These are phyloP conservation scores for Botrytis deweyae DNA, from an alignment of 2,329 filamentous ascomycete genomes.

Conservation along the genomic window DNA sequence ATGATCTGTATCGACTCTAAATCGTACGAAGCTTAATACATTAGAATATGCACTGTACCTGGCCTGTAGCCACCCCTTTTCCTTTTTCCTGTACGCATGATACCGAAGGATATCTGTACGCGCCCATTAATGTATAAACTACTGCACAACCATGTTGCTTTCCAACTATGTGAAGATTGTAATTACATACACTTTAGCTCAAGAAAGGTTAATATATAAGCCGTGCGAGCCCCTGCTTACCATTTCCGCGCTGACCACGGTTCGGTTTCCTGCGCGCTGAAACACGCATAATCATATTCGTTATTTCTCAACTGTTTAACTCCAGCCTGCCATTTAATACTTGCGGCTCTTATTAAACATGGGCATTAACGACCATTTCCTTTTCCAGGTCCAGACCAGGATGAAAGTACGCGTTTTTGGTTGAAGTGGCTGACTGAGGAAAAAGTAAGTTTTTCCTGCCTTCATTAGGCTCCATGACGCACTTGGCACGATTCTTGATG, in stretches of 20 bases:
- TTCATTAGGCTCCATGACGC: conserved; percentile 9
- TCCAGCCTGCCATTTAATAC: neutral
- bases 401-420: neutral
- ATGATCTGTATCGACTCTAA: neutral
- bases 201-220: conserved; percentile 18
- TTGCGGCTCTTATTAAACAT: conserved; percentile 11
- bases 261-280: conserved; percentile 9
- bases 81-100: neutral
- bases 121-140: neutral
- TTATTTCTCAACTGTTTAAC: neutral
- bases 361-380: neutral
- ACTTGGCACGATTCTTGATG: conserved; percentile 11
- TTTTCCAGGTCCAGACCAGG: neutral
- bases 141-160: neutral
- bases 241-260: conserved; percentile 16
- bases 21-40: neutral
- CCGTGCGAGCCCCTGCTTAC: conserved; percentile 13
- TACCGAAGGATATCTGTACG: neutral
- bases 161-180: neutral
- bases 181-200: conserved; percentile 17
- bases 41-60: neutral
- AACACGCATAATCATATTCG: neutral
- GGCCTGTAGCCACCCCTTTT: neutral
- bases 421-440: conserved; percentile 21
- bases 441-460: conserved; percentile 5